These are phyloP conservation scores for Elymus sibiricus DNA, from an alignment of 176 grass and related monocot species.

Conservation along the genomic window DNA sequence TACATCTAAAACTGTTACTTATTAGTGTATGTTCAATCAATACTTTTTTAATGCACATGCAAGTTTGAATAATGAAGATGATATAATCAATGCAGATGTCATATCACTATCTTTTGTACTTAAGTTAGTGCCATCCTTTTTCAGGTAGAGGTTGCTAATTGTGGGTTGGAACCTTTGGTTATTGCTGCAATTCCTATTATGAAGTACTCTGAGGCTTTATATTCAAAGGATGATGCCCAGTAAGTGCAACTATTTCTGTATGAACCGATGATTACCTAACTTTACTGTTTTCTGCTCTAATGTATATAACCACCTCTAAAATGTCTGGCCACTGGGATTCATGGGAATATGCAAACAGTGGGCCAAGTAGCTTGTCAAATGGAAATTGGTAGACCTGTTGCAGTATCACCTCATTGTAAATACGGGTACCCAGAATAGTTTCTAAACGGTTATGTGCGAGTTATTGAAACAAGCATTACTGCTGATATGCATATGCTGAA, in stretches of 20 bases:
- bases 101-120: neutral
- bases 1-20: neutral
- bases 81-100: neutral
- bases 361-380: neutral
- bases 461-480: neutral
- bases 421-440: neutral
- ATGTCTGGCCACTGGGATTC: neutral
- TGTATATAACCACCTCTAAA: neutral
- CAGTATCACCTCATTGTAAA: neutral
- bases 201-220: conserved; percentile 51
- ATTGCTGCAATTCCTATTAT: conserved; percentile 67
- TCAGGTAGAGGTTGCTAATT: conserved; percentile 44
- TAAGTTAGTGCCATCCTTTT: conserved; percentile 18
- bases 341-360: neutral
- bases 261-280: neutral
- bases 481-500: neutral
- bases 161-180: conserved; percentile 65
- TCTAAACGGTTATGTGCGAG: neutral
- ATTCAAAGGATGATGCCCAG: conserved; percentile 63
- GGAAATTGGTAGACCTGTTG: neutral
- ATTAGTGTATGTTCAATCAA: neutral
- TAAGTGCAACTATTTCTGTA: conserved; percentile 41
- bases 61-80: neutral
- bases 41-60: neutral
- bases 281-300: neutral